Evolutionary conservation across 2,329 filamentous ascomycete species (phyloP).

Genomic region (Aspergillus aculeatus): DNA sequence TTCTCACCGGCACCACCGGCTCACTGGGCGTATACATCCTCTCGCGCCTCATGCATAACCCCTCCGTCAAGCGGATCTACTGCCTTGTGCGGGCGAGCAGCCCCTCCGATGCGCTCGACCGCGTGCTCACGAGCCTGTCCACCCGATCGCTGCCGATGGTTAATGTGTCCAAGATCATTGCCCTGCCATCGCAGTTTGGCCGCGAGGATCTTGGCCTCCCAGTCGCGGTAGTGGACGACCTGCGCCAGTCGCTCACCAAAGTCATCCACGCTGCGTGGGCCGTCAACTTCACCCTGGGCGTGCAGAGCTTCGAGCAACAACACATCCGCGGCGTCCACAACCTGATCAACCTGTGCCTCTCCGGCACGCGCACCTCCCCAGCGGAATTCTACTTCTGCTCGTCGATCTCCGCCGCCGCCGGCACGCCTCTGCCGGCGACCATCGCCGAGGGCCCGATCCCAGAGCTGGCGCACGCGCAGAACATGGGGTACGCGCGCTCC

Average conservation of each 20-base stretch:
- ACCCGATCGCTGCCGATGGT: slow-evolving; percentile 7
- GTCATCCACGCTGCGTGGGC: slow-evolving; percentile 66
- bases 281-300: slow-evolving; percentile 62
- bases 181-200: slow-evolving; percentile 7
- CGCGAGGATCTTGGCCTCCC: slow-evolving; percentile 3
- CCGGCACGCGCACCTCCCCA: slow-evolving; percentile 28
- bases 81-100: slow-evolving; percentile 10
- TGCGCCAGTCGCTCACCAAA: slow-evolving; percentile 48
- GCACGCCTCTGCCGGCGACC: slow-evolving; percentile 27
- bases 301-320: slow-evolving; percentile 56
- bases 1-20: slow-evolving; percentile 66
- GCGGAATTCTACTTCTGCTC: slow-evolving; percentile 53
- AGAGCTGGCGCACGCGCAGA: slow-evolving; percentile 38
- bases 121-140: slow-evolving; percentile 10
- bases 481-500: slow-evolving; percentile 45
- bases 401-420: slow-evolving; percentile 48
- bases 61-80: slow-evolving; percentile 4
- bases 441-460: slow-evolving; percentile 40
- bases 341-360: slow-evolving; percentile 42
- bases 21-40: slow-evolving; percentile 63
- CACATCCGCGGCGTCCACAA: slow-evolving; percentile 54
- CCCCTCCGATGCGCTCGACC: slow-evolving; percentile 5
- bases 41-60: slow-evolving; percentile 37
- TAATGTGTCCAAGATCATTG: slow-evolving; percentile 10
- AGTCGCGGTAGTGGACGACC: slow-evolving; percentile 21